These are phyloP conservation scores for Streptanthus diversifolius DNA, from an alignment of 345 rosid species.

Conservation along the genomic window DNA sequence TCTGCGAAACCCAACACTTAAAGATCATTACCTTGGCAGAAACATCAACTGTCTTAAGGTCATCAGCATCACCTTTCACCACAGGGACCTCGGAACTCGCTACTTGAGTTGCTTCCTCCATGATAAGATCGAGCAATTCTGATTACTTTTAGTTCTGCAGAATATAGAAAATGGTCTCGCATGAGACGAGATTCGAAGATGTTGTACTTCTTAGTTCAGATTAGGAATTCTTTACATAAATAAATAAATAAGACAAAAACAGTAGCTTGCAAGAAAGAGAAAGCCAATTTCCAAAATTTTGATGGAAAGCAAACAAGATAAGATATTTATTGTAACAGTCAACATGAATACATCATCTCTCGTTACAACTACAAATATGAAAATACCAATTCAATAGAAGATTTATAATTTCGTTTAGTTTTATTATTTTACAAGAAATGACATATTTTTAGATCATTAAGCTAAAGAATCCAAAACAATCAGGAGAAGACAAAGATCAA, in stretches of 20 bases:
- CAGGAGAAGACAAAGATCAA: constrained; percentile 34
- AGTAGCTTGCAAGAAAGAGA: constrained; percentile 37
- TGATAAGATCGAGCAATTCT: constrained; percentile 25
- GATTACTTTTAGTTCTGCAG: constrained; percentile 18
- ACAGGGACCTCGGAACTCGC: constrained; percentile 52
- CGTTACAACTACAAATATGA: neutral
- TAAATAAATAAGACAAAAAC: constrained; percentile 11
- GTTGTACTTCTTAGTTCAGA: neutral
- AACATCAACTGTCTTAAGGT: constrained; percentile 35
- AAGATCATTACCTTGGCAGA: constrained; percentile 51
- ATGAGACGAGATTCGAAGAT: constrained; percentile 15
- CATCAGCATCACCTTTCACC: constrained; percentile 42
- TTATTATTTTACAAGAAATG: neutral
- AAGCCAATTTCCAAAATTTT: neutral
- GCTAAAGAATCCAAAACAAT: constrained; percentile 25
- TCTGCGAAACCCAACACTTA: neutral
- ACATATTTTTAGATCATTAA: constrained; percentile 8
- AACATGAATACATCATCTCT: constrained; percentile 26
- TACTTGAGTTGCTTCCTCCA: constrained; percentile 61
- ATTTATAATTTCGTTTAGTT: neutral
- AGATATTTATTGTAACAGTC: constrained; percentile 23
- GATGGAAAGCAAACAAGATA: constrained; percentile 20
- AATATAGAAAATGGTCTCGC: neutral
- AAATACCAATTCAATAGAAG: constrained; percentile 19
- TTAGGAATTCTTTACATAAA: neutral